Evolutionary conservation across 768 basidiomycete genomes (phyloP).

Genomic region (Mycena kentingensis): DNA sequence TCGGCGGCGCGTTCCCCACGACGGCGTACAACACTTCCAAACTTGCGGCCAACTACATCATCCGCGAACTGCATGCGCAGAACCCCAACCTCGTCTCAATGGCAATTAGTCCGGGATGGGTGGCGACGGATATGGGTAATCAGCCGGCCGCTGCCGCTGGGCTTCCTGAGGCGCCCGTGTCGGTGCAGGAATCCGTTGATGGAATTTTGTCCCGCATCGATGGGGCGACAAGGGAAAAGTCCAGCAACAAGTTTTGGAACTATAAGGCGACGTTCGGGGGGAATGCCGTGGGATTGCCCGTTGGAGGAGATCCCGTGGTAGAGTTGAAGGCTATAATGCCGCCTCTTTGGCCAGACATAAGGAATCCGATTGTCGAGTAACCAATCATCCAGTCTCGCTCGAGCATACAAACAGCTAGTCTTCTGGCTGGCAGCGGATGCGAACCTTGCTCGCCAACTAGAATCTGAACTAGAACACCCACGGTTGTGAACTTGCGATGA

Average conservation of each 20-base stretch:
- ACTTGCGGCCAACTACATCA: slow-evolving; percentile 8
- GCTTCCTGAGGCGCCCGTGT: not conserved
- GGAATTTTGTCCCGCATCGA: slow-evolving; percentile 1
- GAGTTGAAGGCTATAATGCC: no score
- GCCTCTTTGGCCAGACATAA: no score
- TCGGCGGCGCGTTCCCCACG: not conserved
- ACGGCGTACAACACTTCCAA: slow-evolving; percentile 5
- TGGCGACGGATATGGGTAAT: slow-evolving; percentile 7
- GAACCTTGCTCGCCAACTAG: no score
- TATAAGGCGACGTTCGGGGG: no score
- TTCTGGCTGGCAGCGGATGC: no score
- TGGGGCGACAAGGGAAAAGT: slow-evolving; percentile 6
- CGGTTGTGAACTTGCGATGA: no score
- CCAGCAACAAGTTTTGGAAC: slow-evolving; percentile 3
- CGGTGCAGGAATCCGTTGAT: not conserved
- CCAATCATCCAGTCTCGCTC: no score
- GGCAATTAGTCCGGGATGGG: slow-evolving; percentile 3
- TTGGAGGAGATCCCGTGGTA: no score
- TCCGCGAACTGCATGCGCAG: not conserved
- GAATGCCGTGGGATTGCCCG: no score
- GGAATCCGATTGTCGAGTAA: no score
- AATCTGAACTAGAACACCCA: no score
- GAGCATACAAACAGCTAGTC: no score
- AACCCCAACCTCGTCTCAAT: not conserved
- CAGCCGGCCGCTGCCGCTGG: not conserved